phyloP scores from a whole-genome alignment of 352 stramenopile genomes.

The Phytophthora sp. region DNA sequence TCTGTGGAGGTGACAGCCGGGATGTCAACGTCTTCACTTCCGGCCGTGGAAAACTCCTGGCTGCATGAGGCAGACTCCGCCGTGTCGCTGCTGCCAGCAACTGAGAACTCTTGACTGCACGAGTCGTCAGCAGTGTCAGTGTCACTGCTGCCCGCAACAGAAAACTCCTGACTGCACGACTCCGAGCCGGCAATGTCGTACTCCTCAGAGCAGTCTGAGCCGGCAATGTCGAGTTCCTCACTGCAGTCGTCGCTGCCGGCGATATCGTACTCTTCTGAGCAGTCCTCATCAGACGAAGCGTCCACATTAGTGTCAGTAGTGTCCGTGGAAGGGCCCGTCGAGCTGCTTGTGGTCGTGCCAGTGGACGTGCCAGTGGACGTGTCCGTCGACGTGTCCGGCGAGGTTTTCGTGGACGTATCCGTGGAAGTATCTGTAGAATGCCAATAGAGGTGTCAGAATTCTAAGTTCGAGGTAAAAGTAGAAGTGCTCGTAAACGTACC shows the following conservation, averaged over 20 bases:
- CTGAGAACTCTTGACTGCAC: constrained; percentile 37
- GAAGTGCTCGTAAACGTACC: not conserved
- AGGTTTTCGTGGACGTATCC: constrained; percentile 4
- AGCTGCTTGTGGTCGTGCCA: constrained; percentile 1
- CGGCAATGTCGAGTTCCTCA: constrained; percentile 39
- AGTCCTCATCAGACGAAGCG: constrained; percentile 29
- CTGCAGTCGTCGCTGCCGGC: constrained; percentile 32
- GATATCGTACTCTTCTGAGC: constrained; percentile 33
- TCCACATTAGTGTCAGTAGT: constrained; percentile 6
- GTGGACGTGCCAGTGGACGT: constrained; percentile 29
- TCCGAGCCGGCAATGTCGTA: constrained; percentile 36
- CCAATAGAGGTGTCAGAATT: constrained; percentile 4
- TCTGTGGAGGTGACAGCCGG: constrained; percentile 9
- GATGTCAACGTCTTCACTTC: constrained; percentile 18
- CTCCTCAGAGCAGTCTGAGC: constrained; percentile 38
- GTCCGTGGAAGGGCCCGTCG: not conserved
- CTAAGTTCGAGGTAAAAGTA: not conserved
- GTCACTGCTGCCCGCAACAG: constrained; percentile 30
- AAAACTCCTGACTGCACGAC: constrained; percentile 41
- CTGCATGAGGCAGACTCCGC: constrained; percentile 25
- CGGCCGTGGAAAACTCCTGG: constrained; percentile 31
- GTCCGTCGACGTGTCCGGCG: not conserved
- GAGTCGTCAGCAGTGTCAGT: constrained; percentile 30
- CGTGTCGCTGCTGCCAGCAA: constrained; percentile 35
- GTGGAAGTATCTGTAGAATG: constrained; percentile 23